phyloP scores from a whole-genome alignment of 331 rosid genomes.

The Acacia pycnantha region DNA sequence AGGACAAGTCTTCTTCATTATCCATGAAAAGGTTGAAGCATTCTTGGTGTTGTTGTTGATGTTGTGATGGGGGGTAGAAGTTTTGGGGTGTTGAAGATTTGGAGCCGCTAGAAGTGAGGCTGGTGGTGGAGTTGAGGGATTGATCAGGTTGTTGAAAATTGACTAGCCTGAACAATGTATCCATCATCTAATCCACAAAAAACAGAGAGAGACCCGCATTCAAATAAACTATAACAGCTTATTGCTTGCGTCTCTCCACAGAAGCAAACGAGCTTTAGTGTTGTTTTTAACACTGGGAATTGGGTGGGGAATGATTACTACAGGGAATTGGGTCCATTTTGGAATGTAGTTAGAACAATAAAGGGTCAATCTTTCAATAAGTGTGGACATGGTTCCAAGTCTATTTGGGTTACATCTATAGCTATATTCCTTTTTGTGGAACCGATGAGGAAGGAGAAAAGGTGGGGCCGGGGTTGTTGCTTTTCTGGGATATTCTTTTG shows the following conservation, averaged over 20 bases:
- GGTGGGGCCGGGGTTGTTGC: conserved; percentile 35
- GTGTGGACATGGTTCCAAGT: conserved; percentile 8
- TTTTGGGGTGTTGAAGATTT: conserved; percentile 55
- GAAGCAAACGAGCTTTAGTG: conserved; percentile 35
- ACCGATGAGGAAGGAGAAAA: conserved; percentile 48
- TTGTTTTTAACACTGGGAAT: conserved; percentile 50
- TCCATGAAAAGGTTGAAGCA: conserved; percentile 99
- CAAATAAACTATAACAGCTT: conserved; percentile 26
- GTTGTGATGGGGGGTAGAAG: not conserved
- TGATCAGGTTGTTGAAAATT: conserved; percentile 60
- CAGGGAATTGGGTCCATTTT: conserved; percentile 28
- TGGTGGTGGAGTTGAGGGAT: conserved; percentile 77
- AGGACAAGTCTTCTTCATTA: conserved; percentile 85
- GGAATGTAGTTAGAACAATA: conserved; percentile 34
- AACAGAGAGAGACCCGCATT: conserved; percentile 48
- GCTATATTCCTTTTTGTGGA: conserved; percentile 33
- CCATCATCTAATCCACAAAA: conserved; percentile 65
- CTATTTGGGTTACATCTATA: not conserved
- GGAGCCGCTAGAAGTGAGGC: conserved; percentile 64
- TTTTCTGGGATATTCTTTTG: conserved; percentile 33
- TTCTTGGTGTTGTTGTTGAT: conserved; percentile 61
- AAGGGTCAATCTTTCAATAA: conserved; percentile 15
- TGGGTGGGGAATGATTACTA: conserved; percentile 46
- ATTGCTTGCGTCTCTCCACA: conserved; percentile 34
- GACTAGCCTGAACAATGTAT: conserved; percentile 84